phyloP scores from a whole-genome alignment of 306 rosid genomes.

The Acacia melanoxylon region DNA sequence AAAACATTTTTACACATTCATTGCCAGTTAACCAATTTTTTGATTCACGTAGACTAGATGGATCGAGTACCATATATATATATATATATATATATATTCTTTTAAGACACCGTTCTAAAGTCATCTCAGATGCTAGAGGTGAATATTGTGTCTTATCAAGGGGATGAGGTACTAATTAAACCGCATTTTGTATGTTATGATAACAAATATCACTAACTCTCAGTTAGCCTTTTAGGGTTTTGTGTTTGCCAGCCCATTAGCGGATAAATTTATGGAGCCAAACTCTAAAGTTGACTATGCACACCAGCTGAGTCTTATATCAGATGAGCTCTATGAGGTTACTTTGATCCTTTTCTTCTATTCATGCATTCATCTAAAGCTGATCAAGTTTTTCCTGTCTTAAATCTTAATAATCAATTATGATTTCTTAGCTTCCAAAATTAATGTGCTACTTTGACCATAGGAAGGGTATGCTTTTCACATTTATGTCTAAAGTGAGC shows the following conservation, averaged over 20 bases:
- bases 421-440: too few relatives aligned
- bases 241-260: neutral
- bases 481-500: too few relatives aligned
- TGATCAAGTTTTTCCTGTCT: neutral
- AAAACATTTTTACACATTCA: too few relatives aligned
- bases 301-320: neutral
- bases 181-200: neutral
- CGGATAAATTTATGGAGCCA: accelerated
- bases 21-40: too few relatives aligned
- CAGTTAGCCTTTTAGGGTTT: neutral
- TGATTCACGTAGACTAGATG: too few relatives aligned
- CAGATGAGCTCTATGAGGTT: slow-evolving; percentile 11
- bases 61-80: neutral
- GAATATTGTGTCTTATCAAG: neutral
- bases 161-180: neutral
- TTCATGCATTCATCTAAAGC: neutral
- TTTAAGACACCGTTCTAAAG: neutral
- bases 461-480: too few relatives aligned
- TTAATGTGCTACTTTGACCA: too few relatives aligned
- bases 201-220: neutral
- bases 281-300: neutral
- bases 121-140: neutral
- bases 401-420: too few relatives aligned
- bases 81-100: too few relatives aligned
- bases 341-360: neutral